phyloP scores from a whole-genome alignment of 1,284 basidiomycete species.

The Ganoderma meredithae region DNA sequence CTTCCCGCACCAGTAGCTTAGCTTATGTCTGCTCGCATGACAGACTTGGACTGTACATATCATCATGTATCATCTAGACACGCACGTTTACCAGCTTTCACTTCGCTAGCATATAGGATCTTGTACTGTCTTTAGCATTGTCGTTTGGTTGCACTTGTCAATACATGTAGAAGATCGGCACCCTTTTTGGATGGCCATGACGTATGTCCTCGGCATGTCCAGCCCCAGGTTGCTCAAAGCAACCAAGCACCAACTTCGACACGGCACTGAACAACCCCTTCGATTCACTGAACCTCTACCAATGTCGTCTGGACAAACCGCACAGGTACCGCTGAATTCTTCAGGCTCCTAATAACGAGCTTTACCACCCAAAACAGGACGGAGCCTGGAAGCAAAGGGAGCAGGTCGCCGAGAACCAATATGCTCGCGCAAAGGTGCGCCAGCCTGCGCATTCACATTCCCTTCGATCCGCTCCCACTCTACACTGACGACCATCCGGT shows the following conservation, averaged over 20 bases:
- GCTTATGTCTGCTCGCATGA: neutral
- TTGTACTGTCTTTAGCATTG: neutral
- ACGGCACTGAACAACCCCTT: no score
- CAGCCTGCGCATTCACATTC: neutral
- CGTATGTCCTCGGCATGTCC: neutral
- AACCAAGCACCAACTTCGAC: no score
- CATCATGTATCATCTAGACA: neutral
- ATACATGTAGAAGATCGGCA: neutral
- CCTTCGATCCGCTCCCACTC: neutral
- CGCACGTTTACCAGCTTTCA: neutral
- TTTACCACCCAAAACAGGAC: conserved; percentile 34
- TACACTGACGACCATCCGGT: neutral
- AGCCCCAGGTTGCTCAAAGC: no score
- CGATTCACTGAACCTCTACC: neutral
- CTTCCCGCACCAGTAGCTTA: conserved; percentile 26
- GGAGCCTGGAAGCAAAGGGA: conserved; percentile 42
- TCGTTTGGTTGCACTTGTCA: neutral
- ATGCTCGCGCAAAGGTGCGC: conserved; percentile 43
- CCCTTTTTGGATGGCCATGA: neutral
- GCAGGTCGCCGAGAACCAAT: conserved; percentile 42
- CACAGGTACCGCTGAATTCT: conserved; percentile 28
- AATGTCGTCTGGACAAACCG: conserved; percentile 40
- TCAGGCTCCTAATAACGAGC: neutral
- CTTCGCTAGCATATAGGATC: neutral
- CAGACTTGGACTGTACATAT: neutral